phyloP scores from a whole-genome alignment of 345 rosid genomes.

The Pistacia atlantica region DNA sequence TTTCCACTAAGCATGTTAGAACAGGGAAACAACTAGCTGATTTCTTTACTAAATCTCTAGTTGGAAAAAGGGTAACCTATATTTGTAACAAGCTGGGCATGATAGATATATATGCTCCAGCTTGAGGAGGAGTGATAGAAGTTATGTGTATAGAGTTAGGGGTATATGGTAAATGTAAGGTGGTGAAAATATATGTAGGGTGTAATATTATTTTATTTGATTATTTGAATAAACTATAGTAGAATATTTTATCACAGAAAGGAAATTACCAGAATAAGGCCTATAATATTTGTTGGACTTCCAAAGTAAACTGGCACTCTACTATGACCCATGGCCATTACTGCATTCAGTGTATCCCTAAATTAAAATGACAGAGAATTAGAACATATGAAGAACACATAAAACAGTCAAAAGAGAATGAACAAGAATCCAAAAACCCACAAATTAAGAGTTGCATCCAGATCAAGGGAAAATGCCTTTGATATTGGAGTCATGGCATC shows the following conservation, averaged over 20 bases:
- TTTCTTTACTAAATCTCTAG: no score
- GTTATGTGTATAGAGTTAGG: no score
- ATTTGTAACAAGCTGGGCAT: no score
- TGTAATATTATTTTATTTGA: no score
- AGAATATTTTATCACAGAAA: not conserved
- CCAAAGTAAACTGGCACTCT: conserved; percentile 86
- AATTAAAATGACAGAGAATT: conserved; percentile 23
- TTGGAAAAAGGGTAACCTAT: no score
- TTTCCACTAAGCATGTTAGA: no score
- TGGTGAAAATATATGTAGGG: no score
- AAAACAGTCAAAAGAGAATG: conserved; percentile 22
- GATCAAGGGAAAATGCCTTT: conserved; percentile 97
- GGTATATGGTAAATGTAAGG: no score
- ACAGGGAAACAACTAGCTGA: no score
- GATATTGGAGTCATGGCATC: conserved; percentile 95
- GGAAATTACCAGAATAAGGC: conserved; percentile 76
- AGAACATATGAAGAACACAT: conserved; percentile 9
- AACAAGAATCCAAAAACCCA: conserved; percentile 54
- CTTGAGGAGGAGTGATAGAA: no score
- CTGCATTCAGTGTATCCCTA: conserved; percentile 81
- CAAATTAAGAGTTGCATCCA: conserved; percentile 92
- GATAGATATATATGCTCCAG: no score
- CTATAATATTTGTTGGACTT: conserved; percentile 73
- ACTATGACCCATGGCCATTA: conserved; percentile 95
- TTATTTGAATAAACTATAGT: no score